Conservation (phyloP, 2,329 filamentous ascomycete genomes). For the Exophiala mesophila region DNA sequence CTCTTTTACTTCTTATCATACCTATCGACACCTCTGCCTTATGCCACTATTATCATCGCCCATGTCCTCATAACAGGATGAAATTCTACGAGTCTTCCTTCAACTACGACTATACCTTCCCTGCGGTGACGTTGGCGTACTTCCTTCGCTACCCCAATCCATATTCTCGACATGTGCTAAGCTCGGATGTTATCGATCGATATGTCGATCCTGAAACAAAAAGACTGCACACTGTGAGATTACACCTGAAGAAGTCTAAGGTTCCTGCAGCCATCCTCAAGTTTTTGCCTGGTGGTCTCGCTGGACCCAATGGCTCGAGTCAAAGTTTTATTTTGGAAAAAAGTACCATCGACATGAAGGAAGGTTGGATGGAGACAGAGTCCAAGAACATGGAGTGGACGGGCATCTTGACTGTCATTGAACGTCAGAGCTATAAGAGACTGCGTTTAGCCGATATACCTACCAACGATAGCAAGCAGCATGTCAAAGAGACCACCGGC, state of each 20-base stretch:
- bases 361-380: constrained; percentile 64
- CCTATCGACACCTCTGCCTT: no score
- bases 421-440: constrained; percentile 54
- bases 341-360: constrained; percentile 56
- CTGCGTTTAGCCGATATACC: constrained; percentile 28
- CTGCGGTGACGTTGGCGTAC: constrained; percentile 62
- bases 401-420: constrained; percentile 59
- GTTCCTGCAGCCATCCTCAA: constrained; percentile 58
- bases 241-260: constrained; percentile 61
- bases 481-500: constrained; percentile 44
- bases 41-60: constrained; percentile 3
- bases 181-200: constrained; percentile 61
- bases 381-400: constrained; percentile 63
- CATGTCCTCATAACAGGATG: constrained; percentile 34
- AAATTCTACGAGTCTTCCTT: constrained; percentile 53
- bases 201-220: constrained; percentile 56
- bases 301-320: constrained; percentile 54
- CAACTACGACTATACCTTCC: constrained; percentile 61
- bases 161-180: constrained; percentile 60
- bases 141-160: constrained; percentile 66
- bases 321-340: constrained; percentile 61
- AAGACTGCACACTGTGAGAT: constrained; percentile 56
- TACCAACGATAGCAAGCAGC: constrained; percentile 8
- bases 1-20: no score
- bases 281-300: constrained; percentile 55